phyloP scores from a whole-genome alignment of 2,329 filamentous ascomycete species.

The Penicillium hesseltinei region DNA sequence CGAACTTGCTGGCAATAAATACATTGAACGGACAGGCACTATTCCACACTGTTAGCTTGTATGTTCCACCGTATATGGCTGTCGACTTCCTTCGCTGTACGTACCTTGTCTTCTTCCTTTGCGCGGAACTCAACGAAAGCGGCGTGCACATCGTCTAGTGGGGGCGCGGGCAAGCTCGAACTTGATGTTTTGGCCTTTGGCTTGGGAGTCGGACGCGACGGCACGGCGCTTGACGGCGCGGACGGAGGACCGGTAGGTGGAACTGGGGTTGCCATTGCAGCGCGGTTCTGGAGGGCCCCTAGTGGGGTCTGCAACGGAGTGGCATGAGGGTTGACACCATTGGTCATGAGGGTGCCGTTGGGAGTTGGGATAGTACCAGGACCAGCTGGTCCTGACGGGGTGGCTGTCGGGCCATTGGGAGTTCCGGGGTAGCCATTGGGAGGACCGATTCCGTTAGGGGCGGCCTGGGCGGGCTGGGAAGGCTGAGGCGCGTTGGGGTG shows the following conservation, averaged over 20 bases:
- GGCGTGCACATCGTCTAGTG: conserved; percentile 50
- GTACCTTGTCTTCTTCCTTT: conserved; percentile 49
- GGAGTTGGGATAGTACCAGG: conserved; percentile 40
- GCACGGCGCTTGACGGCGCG: conserved; percentile 32
- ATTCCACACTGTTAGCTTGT: conserved; percentile 9
- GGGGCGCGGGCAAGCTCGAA: conserved; percentile 46
- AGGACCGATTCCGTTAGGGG: conserved; percentile 41
- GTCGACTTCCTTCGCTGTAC: conserved; percentile 16
- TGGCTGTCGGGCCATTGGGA: conserved; percentile 38
- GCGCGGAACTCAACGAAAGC: conserved; percentile 50
- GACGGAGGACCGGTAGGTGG: conserved; percentile 31
- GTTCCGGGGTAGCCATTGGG: conserved; percentile 46
- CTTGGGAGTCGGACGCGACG: conserved; percentile 40
- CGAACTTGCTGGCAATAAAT: conserved; percentile 52
- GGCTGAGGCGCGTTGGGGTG: conserved; percentile 46
- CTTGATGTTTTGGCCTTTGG: conserved; percentile 38
- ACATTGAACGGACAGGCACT: conserved; percentile 51
- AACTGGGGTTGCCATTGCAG: conserved; percentile 41
- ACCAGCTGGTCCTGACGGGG: conserved; percentile 34
- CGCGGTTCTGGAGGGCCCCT: conserved; percentile 40
- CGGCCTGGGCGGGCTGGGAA: conserved; percentile 37
- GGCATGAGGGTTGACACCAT: conserved; percentile 45
- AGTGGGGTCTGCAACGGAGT: conserved; percentile 45
- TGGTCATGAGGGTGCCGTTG: conserved; percentile 45
- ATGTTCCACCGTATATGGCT: neutral